A percentile compares a stretch with the other conserved stretches of the same genome.
Evolutionary conservation across 495 filamentous ascomycete species (phyloP).

Genomic region (Penicillium salamii): DNA sequence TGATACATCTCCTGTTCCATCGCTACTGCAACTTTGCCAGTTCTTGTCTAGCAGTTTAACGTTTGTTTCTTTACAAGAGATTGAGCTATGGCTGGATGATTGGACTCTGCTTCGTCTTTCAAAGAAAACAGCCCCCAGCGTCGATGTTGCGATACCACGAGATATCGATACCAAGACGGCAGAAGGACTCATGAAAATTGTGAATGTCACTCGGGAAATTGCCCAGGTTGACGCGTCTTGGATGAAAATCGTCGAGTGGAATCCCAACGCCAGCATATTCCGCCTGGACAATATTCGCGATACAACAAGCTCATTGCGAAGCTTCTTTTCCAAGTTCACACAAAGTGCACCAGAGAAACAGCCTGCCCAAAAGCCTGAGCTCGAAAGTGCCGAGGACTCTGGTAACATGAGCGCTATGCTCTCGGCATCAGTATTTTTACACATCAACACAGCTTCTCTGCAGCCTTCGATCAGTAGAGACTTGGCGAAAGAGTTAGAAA

Average conservation of each 20-base stretch:
- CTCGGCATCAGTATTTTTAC: constrained; percentile 77
- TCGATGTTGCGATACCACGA: constrained; percentile 68
- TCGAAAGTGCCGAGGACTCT: constrained; percentile 33
- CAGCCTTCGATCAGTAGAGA: constrained; percentile 61
- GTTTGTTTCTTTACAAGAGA: constrained; percentile 82
- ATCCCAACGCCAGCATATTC: constrained; percentile 49
- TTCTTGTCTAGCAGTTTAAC: constrained; percentile 95
- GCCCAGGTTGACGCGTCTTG: constrained; percentile 89
- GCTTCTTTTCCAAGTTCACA: constrained; percentile 76
- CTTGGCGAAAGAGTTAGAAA: constrained; percentile 83
- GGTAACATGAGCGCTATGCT: constrained; percentile 63
- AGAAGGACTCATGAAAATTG: constrained; percentile 81
- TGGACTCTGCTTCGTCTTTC: constrained; percentile 70
- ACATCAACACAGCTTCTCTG: constrained; percentile 81
- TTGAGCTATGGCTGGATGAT: constrained; percentile 90
- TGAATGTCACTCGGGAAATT: constrained; percentile 68
- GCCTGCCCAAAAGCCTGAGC: constrained; percentile 22
- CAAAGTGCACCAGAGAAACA: constrained; percentile 37
- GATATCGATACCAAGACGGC: constrained; percentile 78
- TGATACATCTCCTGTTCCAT: constrained; percentile 76
- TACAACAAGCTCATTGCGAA: constrained; percentile 60
- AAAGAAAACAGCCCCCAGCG: constrained; percentile 79
- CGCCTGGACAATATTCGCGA: constrained; percentile 40
- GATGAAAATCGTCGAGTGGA: constrained; percentile 87
- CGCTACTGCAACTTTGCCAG: constrained; percentile 78